Base-by-base conservation (phyloP, 345 rosid species). In the Eucalyptus caleyi region DNA sequence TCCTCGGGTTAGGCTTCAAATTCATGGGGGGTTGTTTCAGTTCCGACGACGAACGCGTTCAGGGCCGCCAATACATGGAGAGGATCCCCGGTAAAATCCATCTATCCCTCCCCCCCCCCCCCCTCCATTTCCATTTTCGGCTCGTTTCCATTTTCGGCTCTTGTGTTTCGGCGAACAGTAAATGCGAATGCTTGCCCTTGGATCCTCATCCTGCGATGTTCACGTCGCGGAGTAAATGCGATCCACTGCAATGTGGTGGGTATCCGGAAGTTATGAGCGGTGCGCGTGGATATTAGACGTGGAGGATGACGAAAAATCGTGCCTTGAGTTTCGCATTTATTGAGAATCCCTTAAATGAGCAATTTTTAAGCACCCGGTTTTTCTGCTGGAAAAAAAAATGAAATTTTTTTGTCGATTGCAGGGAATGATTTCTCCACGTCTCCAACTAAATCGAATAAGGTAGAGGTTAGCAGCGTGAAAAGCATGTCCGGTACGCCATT, bases 21-120 rank as follows among this genome's bases (percentile, higher is more conserved):
- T 90, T 93, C 53, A 93, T 93, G 96, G 96, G 95, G 92, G 89
- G 88, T 88, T 94, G 94, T 87, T 94, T 91, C 54, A 93, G 95
- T 50, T 65, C 86, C 88, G 94, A 92, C 88, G 94, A 91, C 88
- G 81, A 82, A 8, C 50, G 87, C 15, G 87, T 11, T 23, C 83
- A 11, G 85, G 85, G 47, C 2, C 85, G 47, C 47, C 85, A 40
- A 40, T 40, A 77, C 16, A 77, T 77, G 37, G 51, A 88, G 44
- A 40, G 51, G 65, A 49, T 49, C 65, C 91, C 91, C 67, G 89
- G 91, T 89, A 23, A 56, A 9, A 10, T 56, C 62, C 13, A 24
- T 67, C 50, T 32, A 7, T 65, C 37, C 59, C 59, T 3, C 2
- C 51, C 51, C 9, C 21, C 21, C 18, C 7, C n/a, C n/a, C 50